Evolutionary conservation across 2,329 filamentous ascomycete species (phyloP).

Genomic region (Pyricularia sp.): DNA sequence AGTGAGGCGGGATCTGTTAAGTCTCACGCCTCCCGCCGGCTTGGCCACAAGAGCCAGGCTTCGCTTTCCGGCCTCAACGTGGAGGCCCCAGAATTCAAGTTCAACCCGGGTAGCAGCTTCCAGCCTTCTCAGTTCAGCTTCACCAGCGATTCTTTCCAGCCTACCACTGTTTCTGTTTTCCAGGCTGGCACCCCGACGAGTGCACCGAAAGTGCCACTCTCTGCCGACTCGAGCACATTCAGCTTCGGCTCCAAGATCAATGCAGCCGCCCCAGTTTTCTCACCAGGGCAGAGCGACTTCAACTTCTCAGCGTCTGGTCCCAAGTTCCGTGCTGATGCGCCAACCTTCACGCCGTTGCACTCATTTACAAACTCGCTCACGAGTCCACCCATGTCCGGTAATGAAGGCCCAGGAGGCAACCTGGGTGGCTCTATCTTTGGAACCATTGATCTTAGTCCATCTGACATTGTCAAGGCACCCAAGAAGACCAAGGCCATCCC

Average conservation of each 20-base stretch:
- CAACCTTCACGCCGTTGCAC: slow-evolving; percentile 59
- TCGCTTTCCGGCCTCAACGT: slow-evolving; percentile 79
- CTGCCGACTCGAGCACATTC: slow-evolving; percentile 28
- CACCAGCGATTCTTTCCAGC: slow-evolving; percentile 35
- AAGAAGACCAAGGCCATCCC: slow-evolving; percentile 79
- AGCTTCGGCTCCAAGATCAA: slow-evolving; percentile 50
- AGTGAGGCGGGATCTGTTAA: slow-evolving; percentile 34
- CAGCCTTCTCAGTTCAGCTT: slow-evolving; percentile 42
- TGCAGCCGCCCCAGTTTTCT: slow-evolving; percentile 61
- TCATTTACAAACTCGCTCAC: slow-evolving; percentile 37
- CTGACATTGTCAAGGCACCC: slow-evolving; percentile 53
- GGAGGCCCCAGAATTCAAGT: slow-evolving; percentile 80
- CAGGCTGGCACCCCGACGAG: slow-evolving; percentile 21
- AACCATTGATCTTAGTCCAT: slow-evolving; percentile 53
- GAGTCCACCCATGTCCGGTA: slow-evolving; percentile 33
- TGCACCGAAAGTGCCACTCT: slow-evolving; percentile 22
- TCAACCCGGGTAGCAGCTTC: slow-evolving; percentile 48
- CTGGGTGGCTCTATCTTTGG: slow-evolving; percentile 53
- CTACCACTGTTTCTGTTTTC: slow-evolving; percentile 31
- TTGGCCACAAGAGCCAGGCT: slow-evolving; percentile 57
- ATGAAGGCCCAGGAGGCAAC: slow-evolving; percentile 28
- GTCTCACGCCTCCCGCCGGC: slow-evolving; percentile 26
- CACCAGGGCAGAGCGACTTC: slow-evolving; percentile 55
- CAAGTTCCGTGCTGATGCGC: slow-evolving; percentile 68
- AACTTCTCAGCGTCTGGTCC: slow-evolving; percentile 58